phyloP scores from a whole-genome alignment of 2,329 filamentous ascomycete genomes.

The Simplicillium aogashimaense region DNA sequence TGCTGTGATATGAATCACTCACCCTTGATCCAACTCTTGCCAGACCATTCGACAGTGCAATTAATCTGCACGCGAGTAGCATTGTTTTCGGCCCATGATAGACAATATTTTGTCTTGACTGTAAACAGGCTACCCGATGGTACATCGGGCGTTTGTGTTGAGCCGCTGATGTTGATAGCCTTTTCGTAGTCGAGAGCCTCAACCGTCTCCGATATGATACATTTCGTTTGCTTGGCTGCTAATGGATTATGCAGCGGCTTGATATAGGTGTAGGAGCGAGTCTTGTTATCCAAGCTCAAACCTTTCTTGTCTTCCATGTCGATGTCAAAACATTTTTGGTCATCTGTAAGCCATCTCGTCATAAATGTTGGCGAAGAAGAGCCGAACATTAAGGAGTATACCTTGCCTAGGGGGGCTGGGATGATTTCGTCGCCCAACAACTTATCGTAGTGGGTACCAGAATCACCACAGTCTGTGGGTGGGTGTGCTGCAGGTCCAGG shows the following conservation, averaged over 20 bases:
- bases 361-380: conserved; percentile 71
- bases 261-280: conserved; percentile 74
- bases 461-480: conserved; percentile 78
- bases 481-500: conserved; percentile 75
- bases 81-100: conserved; percentile 86
- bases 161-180: conserved; percentile 69
- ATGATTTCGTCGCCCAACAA: conserved; percentile 78
- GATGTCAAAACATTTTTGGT: conserved; percentile 85
- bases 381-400: conserved; percentile 84
- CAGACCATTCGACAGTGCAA: conserved; percentile 89
- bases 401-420: conserved; percentile 78
- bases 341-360: conserved; percentile 72
- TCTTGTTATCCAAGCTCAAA: conserved; percentile 63
- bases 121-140: conserved; percentile 87
- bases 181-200: conserved; percentile 82
- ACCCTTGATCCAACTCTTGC: conserved; percentile 98
- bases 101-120: conserved; percentile 88
- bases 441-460: conserved; percentile 72
- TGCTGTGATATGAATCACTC: conserved; percentile 16
- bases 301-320: conserved; percentile 79
- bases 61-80: conserved; percentile 77
- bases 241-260: conserved; percentile 79
- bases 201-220: conserved; percentile 76
- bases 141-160: conserved; percentile 87
- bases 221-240: conserved; percentile 90